Base-by-base conservation (phyloP, 768 basidiomycete genomes). In the Dictyophora rubrovolvata region DNA sequence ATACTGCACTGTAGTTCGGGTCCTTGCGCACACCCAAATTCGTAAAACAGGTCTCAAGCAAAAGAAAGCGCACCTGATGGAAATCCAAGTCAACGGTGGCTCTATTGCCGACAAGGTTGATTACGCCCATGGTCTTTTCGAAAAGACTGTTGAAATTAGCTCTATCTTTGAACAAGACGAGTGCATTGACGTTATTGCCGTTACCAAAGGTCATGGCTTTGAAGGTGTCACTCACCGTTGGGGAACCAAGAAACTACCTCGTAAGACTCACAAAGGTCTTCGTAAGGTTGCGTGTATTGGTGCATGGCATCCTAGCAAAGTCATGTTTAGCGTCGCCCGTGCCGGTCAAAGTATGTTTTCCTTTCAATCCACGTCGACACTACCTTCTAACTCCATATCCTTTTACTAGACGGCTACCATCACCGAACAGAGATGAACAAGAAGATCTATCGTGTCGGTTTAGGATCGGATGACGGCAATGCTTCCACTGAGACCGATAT, bases 261-360 rank as follows among this genome's bases (percentile, higher is more conserved):
- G 94, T 67, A 98, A 98, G 81, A 98, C 96, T 56, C 96, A 99
- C 84, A 94, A 96, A 75, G 96, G 96, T 89, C 90, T 98, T 69
- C 89, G 95, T 74, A 98, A 99, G 80, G 96, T 99, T 63, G 95
- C 95, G 70, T 95, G 93, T 82, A 93, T 94, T 66, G 93, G 93
- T 76, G 93, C 93, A 71, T 95, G 92, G 92, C 93, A 95, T 81
- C 93, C 93, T 72, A 88, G 87, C 68, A 96, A 95, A 78, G 96
- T 99, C 83, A 98, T 98, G 95, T 98, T 93, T 85, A 94, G 93
- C n/a, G 96, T 99, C 68, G 96, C 94, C 62, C 94, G 96, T 81
- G 94, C 96, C 66, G 96, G 96, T 90, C 95, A 97, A 88, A 90
- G 89, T 92, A 73, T 67, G 91, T 79, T 55, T 5, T 18, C 22